These are phyloP conservation scores for Ustilago xerochloae DNA, from an alignment of 1,284 basidiomycete genomes.

Conservation along the genomic window DNA sequence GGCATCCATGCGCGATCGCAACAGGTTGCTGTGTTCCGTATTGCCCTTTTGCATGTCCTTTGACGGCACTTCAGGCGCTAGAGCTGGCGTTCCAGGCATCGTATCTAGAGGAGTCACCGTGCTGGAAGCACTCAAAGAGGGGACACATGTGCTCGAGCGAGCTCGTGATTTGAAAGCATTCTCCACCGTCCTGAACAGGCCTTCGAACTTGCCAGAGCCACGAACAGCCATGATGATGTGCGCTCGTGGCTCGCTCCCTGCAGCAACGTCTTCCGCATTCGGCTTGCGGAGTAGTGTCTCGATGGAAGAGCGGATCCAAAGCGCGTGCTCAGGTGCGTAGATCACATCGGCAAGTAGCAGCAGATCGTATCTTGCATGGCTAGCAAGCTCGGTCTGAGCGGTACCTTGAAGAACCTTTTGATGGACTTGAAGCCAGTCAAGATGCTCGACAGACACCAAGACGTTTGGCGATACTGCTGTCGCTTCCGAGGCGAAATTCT, in stretches of 20 bases:
- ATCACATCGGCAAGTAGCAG: conserved; percentile 45
- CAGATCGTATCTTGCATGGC: conserved; percentile 25
- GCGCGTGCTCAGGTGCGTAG: conserved; percentile 41
- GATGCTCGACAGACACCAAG: conserved; percentile 28
- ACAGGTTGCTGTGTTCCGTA: conserved; percentile 18
- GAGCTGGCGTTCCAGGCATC: conserved; percentile 34
- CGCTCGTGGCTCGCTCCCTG: conserved; percentile 11
- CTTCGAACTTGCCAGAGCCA: conserved; percentile 43
- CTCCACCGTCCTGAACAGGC: conserved; percentile 36
- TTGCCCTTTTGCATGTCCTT: background rate
- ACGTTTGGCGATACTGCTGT: background rate
- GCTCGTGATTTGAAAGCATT: conserved; percentile 26
- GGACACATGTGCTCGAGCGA: background rate
- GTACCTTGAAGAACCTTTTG: conserved; percentile 1
- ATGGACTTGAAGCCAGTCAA: conserved; percentile 45
- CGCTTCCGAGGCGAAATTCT: conserved; percentile 16
- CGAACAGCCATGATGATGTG: conserved; percentile 49
- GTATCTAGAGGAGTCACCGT: conserved; percentile 29
- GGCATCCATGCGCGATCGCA: conserved; percentile 31
- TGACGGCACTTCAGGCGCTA: background rate
- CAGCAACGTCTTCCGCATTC: background rate
- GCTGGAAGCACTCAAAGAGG: conserved; percentile 25
- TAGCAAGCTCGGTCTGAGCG: background rate
- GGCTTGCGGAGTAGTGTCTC: conserved; percentile 34
- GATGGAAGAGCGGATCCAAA: conserved; percentile 47